Conservation (phyloP, 768 basidiomycete species). For the Cystoderma amianthinum region DNA sequence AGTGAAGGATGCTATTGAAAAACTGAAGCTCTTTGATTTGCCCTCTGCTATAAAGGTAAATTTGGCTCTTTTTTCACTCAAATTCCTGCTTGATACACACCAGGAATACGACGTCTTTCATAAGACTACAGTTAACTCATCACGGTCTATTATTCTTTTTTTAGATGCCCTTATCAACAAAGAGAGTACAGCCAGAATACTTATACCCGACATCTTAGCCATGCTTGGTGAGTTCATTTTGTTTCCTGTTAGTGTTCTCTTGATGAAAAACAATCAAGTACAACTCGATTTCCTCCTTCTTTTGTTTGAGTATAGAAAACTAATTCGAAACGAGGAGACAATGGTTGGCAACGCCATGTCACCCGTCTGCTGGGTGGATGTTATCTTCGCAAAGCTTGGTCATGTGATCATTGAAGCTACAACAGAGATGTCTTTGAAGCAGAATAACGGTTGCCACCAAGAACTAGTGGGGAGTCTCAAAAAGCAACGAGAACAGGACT, state of each 20-base stretch:
- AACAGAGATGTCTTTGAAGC: constrained; percentile 12
- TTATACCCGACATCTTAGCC: too few species aligned
- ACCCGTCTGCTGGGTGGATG: constrained; percentile 62
- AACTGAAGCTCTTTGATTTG: background rate
- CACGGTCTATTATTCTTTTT: background rate
- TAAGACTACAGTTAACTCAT: background rate
- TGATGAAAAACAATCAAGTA: constrained; percentile 10
- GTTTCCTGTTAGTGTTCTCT: background rate
- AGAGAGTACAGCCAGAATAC: background rate
- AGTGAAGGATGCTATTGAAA: background rate
- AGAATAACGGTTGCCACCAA: too few species aligned
- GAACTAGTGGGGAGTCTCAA: constrained; percentile 20
- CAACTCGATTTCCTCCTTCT: constrained; percentile 18
- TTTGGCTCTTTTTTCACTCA: too few species aligned
- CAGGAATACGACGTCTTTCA: too few species aligned
- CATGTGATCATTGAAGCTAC: constrained; percentile 2
- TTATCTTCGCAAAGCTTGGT: constrained; percentile 10
- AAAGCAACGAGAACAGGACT: constrained; percentile 41
- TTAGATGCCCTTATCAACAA: background rate
- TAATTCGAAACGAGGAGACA: constrained; percentile 39
- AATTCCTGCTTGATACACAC: too few species aligned
- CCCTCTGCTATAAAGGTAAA: background rate
- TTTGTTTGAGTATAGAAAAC: constrained; percentile 48
- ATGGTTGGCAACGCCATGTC: constrained; percentile 18
- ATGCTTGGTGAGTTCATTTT: background rate